Conservation (phyloP, 352 stramenopile genomes). For the Thalassiosira livingstoniorum region DNA sequence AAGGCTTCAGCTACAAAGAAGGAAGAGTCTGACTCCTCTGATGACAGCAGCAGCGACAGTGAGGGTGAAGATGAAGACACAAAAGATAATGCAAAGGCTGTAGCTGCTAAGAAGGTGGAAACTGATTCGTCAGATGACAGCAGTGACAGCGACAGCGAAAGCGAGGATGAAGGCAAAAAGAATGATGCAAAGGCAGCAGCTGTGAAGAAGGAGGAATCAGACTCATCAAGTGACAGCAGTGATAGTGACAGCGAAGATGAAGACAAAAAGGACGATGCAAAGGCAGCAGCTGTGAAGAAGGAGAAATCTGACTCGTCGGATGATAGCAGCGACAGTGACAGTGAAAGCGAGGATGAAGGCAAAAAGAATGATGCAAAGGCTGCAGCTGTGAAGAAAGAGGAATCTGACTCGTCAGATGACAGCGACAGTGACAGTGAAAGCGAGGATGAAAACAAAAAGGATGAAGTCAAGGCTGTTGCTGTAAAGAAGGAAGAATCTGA, state of each 20-base stretch:
- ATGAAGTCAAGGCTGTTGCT: conserved; percentile 9
- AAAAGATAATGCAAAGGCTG: background rate
- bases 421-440: conserved; percentile 37
- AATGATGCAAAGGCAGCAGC: background rate
- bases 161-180: conserved; percentile 17
- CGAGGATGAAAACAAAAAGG: conserved; percentile 33
- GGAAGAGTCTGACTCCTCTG: background rate
- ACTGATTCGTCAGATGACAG: conserved; percentile 10
- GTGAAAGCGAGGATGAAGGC: conserved; percentile 29
- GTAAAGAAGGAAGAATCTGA: conserved; percentile 13
- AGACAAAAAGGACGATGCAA: background rate
- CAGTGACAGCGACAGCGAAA: conserved; percentile 27
- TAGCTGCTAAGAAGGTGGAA: too few relatives aligned
- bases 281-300: background rate
- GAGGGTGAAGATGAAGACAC: conserved; percentile 19
- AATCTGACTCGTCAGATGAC: conserved; percentile 7
- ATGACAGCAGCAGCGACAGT: conserved; percentile 5
- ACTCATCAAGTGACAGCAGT: conserved; percentile 21
- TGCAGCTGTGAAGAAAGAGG: conserved; percentile 5
- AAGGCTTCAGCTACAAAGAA: too few relatives aligned
- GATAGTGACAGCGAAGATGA: conserved; percentile 25
- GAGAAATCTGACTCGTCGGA: background rate
- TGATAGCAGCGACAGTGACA: conserved; percentile 34
- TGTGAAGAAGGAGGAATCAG: conserved; percentile 20
- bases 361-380: background rate